Base-by-base conservation (phyloP, 116 monocot genomes). In the Posidonia oceanica region DNA sequence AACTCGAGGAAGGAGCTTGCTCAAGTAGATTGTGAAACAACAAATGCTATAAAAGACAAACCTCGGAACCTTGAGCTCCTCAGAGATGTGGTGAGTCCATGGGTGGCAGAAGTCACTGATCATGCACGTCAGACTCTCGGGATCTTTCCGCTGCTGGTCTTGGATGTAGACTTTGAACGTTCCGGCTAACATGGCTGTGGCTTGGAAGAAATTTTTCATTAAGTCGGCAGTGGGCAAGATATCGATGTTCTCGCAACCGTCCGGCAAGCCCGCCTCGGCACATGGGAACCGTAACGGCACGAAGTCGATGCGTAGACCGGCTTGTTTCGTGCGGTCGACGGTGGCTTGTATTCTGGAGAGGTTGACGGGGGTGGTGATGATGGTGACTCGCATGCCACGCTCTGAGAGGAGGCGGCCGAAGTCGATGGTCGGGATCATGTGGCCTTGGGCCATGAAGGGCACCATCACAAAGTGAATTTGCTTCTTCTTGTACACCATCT, bases 341-440 rank as follows among this genome's bases (percentile, higher is more conserved):
- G 20, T 56, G 6, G 74, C 15, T 15, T 40, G 39, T n/a, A 73
- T 65, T 5, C 80, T 69, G 16, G 57, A 3, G 39, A 59, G 65
- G 61, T 76, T 83, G 21, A 64, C 29, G 0, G 72, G 80, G 14
- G 76, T 80, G 38, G 69, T 76, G 72, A 73, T 36, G 68, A 73
- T 12, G 59, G 69, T 74, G 54, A 78, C 69, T 5, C 4, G 56
- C 22, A 60, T 69, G 44, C 66, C 73, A n/a, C 71, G 74, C 21
- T 67, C 61, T 59, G 82, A 65, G 7, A 82, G 66, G 22, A 74
- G 70, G 4, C 64, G 74, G 67, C 64, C 77, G 22, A 82, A 57
- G 74, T 82, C 82, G 64, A 71, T 40, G 70, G 74, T 78, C 51
- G 81, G 81, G 59, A 81, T 81, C 65, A 70, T 77, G 76, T 76